phyloP scores from a whole-genome alignment of 306 rosid genomes.

The Rosa rugosa region DNA sequence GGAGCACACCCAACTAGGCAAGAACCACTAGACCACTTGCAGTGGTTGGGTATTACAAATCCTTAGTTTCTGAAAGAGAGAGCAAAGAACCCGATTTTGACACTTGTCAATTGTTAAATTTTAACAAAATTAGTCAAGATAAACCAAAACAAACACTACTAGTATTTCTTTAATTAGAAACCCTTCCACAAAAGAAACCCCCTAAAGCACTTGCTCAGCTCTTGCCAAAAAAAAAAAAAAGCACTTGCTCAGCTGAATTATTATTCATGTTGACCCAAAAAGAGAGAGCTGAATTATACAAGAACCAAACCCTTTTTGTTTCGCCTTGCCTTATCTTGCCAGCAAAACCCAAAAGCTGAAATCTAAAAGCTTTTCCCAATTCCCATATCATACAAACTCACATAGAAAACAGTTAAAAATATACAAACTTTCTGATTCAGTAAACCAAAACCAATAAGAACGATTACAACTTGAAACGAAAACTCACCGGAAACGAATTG shows the following conservation, averaged over 20 bases:
- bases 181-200: not conserved
- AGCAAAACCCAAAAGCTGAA: not conserved
- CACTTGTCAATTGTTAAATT: not conserved
- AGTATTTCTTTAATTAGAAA: not conserved
- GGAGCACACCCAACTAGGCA: no score
- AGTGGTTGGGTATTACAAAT: not conserved
- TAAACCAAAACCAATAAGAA: no score
- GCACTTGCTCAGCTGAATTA: not conserved
- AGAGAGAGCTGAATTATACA: not conserved
- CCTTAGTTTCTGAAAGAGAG: not conserved
- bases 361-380: not conserved
- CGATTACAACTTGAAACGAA: not conserved
- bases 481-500: constrained; percentile 55
- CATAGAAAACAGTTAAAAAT: not conserved
- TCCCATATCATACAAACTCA: not conserved
- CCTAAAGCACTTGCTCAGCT: not conserved
- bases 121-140: not conserved
- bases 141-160: not conserved
- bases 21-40: no score
- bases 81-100: not conserved
- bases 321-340: not conserved
- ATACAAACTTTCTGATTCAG: no score
- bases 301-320: not conserved
- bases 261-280: not conserved
- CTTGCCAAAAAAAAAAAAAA: no score